These are phyloP conservation scores for Leccinum subrobustum DNA, from an alignment of 1,284 basidiomycete genomes.

Conservation along the genomic window DNA sequence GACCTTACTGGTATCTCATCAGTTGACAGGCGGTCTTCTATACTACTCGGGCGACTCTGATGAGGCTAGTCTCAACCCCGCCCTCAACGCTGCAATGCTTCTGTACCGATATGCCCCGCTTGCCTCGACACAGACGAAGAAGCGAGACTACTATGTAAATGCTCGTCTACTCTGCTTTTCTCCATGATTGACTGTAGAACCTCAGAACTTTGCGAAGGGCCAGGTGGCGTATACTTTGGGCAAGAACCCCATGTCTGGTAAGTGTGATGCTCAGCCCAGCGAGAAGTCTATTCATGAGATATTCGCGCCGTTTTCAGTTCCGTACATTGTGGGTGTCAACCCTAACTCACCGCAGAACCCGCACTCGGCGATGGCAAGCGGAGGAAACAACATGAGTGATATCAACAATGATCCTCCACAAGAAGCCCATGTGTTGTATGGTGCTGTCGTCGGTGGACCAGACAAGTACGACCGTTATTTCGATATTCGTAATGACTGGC, in stretches of 20 bases:
- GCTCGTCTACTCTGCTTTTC: background rate
- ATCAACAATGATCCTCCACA: constrained; percentile 74
- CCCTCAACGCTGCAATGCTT: constrained; percentile 83
- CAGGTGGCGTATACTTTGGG: constrained; percentile 86
- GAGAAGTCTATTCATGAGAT: constrained; percentile 1
- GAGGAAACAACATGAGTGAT: constrained; percentile 64
- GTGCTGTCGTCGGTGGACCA: constrained; percentile 87
- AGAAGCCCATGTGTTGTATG: constrained; percentile 80
- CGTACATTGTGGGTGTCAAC: constrained; percentile 83
- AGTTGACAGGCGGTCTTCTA: constrained; percentile 64
- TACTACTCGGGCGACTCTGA: constrained; percentile 83
- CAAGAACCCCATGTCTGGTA: constrained; percentile 80
- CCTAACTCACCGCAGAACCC: constrained; percentile 90
- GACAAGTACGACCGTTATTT: constrained; percentile 75
- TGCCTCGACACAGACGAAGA: constrained; percentile 61
- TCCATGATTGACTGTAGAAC: constrained; percentile 13
- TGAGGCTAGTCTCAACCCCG: constrained; percentile 78
- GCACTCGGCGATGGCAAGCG: constrained; percentile 84
- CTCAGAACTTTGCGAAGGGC: constrained; percentile 63
- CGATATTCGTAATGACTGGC: constrained; percentile 83
- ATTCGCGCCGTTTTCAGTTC: constrained; percentile 41
- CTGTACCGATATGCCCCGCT: constrained; percentile 75
- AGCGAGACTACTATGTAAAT: constrained; percentile 58
- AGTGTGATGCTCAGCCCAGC: background rate
- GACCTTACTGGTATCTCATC: constrained; percentile 2